A percentile compares a stretch with the other conserved stretches of the same genome.
These are phyloP conservation scores for Mycena galopus DNA, from an alignment of 768 basidiomycete species.

Conservation along the genomic window DNA sequence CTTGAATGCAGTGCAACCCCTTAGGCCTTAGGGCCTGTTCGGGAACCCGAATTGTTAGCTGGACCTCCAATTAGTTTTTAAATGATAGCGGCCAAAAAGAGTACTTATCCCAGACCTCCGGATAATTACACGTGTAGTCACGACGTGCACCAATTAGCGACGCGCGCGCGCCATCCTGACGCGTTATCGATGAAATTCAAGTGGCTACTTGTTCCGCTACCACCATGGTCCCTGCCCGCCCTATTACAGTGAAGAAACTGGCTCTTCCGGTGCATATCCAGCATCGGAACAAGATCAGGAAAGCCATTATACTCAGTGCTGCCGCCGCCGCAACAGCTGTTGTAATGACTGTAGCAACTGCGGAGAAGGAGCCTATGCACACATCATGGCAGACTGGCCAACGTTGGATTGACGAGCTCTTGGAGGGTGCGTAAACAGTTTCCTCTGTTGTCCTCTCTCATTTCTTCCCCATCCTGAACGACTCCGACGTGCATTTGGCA, in stretches of 20 bases:
- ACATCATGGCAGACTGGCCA: conserved; percentile 16
- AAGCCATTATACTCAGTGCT: neutral
- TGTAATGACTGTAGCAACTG: neutral
- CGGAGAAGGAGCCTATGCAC: conserved; percentile 6
- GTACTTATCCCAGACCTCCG: neutral
- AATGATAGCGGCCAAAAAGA: neutral
- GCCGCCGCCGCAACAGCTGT: neutral
- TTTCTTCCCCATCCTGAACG: no score
- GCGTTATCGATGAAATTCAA: neutral
- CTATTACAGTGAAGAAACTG: neutral
- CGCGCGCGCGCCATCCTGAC: neutral
- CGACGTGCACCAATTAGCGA: neutral
- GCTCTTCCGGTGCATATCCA: neutral
- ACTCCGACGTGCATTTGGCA: neutral
- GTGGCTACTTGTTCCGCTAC: neutral
- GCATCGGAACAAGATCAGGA: neutral
- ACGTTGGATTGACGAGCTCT: conserved; percentile 12
- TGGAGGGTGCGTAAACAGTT: neutral
- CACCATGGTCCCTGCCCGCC: neutral
- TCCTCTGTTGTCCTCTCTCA: no score
- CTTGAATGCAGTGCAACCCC: no score
- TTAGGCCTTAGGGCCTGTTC: no score
- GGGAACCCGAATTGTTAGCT: no score
- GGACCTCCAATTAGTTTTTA: neutral
- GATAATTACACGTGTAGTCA: neutral